These are phyloP conservation scores for Helichrysum umbraculigerum DNA, from an alignment of 129 eudicot genomes.

Conservation along the genomic window DNA sequence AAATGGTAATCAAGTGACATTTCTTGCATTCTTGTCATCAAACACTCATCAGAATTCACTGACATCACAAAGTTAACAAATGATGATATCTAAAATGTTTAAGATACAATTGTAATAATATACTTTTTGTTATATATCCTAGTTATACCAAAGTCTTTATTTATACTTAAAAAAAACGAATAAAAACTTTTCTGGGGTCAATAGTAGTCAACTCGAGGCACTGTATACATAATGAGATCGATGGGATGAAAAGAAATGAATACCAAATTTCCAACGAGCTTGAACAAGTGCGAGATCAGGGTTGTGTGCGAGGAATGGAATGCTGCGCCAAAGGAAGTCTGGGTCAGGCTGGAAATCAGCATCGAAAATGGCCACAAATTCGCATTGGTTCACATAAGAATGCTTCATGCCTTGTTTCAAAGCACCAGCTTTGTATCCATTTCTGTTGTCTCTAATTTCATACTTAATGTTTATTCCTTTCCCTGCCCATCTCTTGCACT, in stretches of 20 bases:
- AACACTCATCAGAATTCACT: constrained; percentile 91
- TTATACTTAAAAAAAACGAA: not conserved
- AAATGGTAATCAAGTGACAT: constrained; percentile 95
- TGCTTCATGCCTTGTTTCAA: constrained; percentile 78
- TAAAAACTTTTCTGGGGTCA: not conserved
- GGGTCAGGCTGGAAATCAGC: constrained; percentile 91
- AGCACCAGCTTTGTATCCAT: constrained; percentile 92
- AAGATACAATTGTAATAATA: not conserved
- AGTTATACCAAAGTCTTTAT: no score
- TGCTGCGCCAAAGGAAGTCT: constrained; percentile 63
- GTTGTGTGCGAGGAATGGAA: constrained; percentile 82
- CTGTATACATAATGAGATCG: not conserved
- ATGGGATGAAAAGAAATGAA: not conserved
- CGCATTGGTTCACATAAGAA: constrained; percentile 67
- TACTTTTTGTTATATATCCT: no score
- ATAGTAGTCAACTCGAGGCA: not conserved
- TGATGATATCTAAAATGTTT: no score
- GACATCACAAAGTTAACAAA: constrained; percentile 17
- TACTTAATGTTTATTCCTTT: constrained; percentile 86
- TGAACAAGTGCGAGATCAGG: constrained; percentile 82
- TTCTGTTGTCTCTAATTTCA: constrained; percentile 72
- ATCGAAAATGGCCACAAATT: constrained; percentile 81
- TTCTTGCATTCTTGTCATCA: constrained; percentile 98
- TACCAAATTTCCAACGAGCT: constrained; percentile 95
- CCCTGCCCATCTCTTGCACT: constrained; percentile 79